Evolutionary conservation across 768 basidiomycete species (phyloP).

Genomic region (Rhodotorula toruloides): DNA sequence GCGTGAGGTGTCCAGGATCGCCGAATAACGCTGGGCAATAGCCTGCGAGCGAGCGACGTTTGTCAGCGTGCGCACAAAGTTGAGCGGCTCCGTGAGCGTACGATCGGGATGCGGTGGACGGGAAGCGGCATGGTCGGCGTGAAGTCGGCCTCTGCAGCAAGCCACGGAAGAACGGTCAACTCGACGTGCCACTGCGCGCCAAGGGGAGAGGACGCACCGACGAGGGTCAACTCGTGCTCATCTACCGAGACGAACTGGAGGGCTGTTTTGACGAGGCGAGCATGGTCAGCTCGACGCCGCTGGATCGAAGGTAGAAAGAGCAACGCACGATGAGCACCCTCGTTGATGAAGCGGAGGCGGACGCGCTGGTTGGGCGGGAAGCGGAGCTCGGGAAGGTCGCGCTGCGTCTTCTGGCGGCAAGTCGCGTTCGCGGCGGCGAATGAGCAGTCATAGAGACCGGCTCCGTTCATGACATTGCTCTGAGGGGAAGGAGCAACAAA

Average conservation of each 20-base stretch:
- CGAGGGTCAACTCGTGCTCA: slow-evolving; percentile 8
- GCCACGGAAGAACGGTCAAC: slow-evolving; percentile 9
- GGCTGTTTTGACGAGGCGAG: neutral
- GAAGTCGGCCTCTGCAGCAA: slow-evolving; percentile 42
- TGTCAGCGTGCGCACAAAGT: neutral
- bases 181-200: neutral
- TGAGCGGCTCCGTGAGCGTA: too few relatives aligned
- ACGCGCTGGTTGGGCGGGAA: slow-evolving; percentile 11
- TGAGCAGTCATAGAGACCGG: slow-evolving; percentile 21
- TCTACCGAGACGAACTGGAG: slow-evolving; percentile 13
- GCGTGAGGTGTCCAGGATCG: slow-evolving; percentile 37
- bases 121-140: slow-evolving; percentile 17
- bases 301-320: too few relatives aligned
- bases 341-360: slow-evolving; percentile 24
- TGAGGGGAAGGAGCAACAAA: slow-evolving; percentile 16
- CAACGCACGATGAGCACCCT: slow-evolving; percentile 11
- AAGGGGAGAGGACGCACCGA: neutral
- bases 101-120: slow-evolving; percentile 37
- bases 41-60: slow-evolving; percentile 2
- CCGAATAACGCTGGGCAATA: slow-evolving; percentile 37
- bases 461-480: slow-evolving; percentile 10
- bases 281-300: neutral
- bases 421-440: neutral
- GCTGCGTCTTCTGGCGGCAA: slow-evolving; percentile 3
- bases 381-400: neutral